These are phyloP conservation scores for Cinnamomum chago DNA, from an alignment of 164 flowering plant species.

Conservation along the genomic window DNA sequence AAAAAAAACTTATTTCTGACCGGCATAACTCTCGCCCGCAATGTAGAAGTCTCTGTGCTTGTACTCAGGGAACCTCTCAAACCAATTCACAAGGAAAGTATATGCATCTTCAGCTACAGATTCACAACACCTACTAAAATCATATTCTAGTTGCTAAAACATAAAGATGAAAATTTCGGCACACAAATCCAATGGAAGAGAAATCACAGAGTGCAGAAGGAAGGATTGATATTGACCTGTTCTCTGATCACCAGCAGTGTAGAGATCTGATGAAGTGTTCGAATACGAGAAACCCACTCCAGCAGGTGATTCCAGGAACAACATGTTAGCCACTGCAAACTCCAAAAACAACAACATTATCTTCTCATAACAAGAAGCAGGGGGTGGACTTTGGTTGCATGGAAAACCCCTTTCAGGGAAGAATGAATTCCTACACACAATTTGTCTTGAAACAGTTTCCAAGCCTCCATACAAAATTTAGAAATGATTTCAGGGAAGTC, in stretches of 20 bases:
- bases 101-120: constrained; percentile 90
- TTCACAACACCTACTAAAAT: constrained; percentile 1
- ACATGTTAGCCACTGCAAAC: constrained; percentile 81
- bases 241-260: constrained; percentile 68
- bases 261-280: constrained; percentile 75
- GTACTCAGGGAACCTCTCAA: constrained; percentile 93
- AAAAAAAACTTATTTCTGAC: constrained; percentile 24
- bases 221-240: constrained; percentile 49
- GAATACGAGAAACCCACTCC: constrained; percentile 97
- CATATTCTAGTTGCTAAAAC: not conserved
- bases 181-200: not conserved
- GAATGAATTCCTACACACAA: too few species aligned
- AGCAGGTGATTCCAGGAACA: constrained; percentile 95
- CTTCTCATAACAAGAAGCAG: too few species aligned
- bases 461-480: too few species aligned
- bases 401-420: too few species aligned
- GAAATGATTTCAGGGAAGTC: too few species aligned
- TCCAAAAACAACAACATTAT: not conserved
- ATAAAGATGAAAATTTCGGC: not conserved
- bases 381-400: too few species aligned
- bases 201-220: not conserved
- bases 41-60: constrained; percentile 88
- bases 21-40: constrained; percentile 99
- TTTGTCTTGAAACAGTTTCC: too few species aligned
- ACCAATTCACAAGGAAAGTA: constrained; percentile 79